Evolutionary conservation across 768 basidiomycete species (phyloP).

Genomic region (Lanmaoa rubissima): DNA sequence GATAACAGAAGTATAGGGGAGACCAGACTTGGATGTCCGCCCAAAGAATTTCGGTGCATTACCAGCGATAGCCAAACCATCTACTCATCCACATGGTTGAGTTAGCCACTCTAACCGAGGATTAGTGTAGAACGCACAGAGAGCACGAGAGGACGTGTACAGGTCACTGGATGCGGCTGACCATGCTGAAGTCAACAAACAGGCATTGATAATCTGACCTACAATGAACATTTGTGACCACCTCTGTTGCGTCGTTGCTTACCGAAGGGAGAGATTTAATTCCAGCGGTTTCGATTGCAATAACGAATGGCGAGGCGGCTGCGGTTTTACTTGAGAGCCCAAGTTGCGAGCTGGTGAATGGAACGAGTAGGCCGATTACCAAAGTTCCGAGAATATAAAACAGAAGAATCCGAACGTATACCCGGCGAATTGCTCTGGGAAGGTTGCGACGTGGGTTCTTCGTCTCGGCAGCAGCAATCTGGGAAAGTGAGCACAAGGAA

Average conservation of each 20-base stretch:
- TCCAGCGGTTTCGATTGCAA: constrained; percentile 84
- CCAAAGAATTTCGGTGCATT: constrained; percentile 84
- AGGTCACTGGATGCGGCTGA: constrained; percentile 89
- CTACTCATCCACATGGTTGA: constrained; percentile 33
- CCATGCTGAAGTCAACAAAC: constrained; percentile 86
- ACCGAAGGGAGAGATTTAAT: constrained; percentile 83
- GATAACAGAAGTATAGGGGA: constrained; percentile 74
- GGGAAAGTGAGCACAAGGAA: constrained; percentile 6
- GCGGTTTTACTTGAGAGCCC: constrained; percentile 53
- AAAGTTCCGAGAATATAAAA: constrained; percentile 71
- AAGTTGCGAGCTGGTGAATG: constrained; percentile 61
- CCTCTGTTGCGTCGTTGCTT: constrained; percentile 23
- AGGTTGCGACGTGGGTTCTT: constrained; percentile 79
- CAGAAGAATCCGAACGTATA: constrained; percentile 77
- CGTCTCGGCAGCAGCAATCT: constrained; percentile 89
- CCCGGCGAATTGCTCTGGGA: constrained; percentile 55
- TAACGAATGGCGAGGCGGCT: constrained; percentile 84
- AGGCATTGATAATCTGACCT: constrained; percentile 71
- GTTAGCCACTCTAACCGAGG: neutral
- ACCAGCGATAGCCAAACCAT: constrained; percentile 75
- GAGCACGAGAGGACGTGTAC: constrained; percentile 83
- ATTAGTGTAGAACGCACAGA: constrained; percentile 53
- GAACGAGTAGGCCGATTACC: constrained; percentile 82
- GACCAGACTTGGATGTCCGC: constrained; percentile 63
- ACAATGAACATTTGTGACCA: neutral